Evolutionary conservation across 2,329 filamentous ascomycete genomes (phyloP), one percentile per base, ranked within the genome.

Genomic region (Neurospora sp.): DNA sequence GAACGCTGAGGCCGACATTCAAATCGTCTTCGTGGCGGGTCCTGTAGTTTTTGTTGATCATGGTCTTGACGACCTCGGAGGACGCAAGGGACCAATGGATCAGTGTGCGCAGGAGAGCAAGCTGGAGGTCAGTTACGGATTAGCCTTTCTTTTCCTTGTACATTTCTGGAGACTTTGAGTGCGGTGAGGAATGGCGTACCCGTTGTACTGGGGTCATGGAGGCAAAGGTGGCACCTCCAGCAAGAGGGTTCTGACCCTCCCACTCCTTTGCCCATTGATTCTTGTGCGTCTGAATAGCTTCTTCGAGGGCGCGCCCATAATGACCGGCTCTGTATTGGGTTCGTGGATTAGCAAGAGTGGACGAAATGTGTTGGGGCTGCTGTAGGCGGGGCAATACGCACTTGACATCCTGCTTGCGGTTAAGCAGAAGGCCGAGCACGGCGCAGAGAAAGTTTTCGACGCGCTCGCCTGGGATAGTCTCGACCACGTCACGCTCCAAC

Each of bases 361-460:
- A 4, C 1, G 52, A 36, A 17, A 17, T 33, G 52, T 13, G 28
- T 33, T 66, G 62, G 38, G 28, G 11, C 23, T 19, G 39, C 68
- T 36, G 9, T 11, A 66, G 69, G 66, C 17, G 38, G 40, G 36
- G 11, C 38, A 17, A 42, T 23, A 73, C 93, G 81, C 88, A 98
- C 96, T 99, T 97, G 79, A 98, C 92, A 82, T 97, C 94, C 80
- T 99, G 97, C 85, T 99, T 98, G 80, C 96, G 90, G 81, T 99
- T 99, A 77, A 99, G 85, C 69, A 97, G 88, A 76, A 99, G 84
- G 39, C 92, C 90, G 66, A 99, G 84, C 74, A 99, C 82, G 73
- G 93, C 93, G 84, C 96, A 99, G 36, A 99, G 85, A 71, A 99
- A 89, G 75, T 90, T 87, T 83, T 98, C 95, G 66, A 92, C 90